phyloP scores from a whole-genome alignment of 257 asterid genomes.

The Vinca minor region DNA sequence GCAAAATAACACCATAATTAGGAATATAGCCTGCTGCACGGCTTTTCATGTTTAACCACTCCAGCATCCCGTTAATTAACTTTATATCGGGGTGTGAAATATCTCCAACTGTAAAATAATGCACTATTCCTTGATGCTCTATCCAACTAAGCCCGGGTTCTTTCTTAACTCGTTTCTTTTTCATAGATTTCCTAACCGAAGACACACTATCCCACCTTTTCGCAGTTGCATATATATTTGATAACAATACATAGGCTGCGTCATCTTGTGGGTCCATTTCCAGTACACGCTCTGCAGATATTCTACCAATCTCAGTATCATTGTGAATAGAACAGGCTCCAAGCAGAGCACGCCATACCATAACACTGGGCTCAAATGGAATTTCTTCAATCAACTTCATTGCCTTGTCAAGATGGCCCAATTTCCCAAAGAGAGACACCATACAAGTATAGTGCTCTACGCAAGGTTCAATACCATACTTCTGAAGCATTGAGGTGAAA shows the following conservation, averaged over 20 bases:
- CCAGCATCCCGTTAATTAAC: conserved; percentile 68
- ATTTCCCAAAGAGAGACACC: conserved; percentile 79
- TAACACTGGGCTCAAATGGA: conserved; percentile 69
- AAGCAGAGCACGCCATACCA: conserved; percentile 93
- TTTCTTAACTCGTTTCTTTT: conserved; percentile 61
- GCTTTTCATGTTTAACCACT: conserved; percentile 67
- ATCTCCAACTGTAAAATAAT: conserved; percentile 81
- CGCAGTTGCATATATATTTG: conserved; percentile 71
- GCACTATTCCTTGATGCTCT: conserved; percentile 63
- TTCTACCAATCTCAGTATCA: conserved; percentile 64
- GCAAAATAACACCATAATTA: conserved; percentile 51
- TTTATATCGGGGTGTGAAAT: conserved; percentile 63
- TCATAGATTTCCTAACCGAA: conserved; percentile 65
- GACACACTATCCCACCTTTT: conserved; percentile 75
- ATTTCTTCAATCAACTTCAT: conserved; percentile 59
- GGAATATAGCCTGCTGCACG: conserved; percentile 56
- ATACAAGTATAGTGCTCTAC: conserved; percentile 88
- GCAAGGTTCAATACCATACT: conserved; percentile 62
- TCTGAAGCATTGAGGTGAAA: conserved; percentile 53
- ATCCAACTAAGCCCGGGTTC: conserved; percentile 97
- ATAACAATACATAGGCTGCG: conserved; percentile 60
- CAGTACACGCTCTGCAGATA: conserved; percentile 66
- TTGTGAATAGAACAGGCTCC: conserved; percentile 82
- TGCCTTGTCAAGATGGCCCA: conserved; percentile 73
- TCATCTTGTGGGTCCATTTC: conserved; percentile 85